Evolutionary conservation across 176 grass and related monocot species (phyloP), one percentile per base, ranked within the genome.

Genomic region (Dendrocalamus sinicus): DNA sequence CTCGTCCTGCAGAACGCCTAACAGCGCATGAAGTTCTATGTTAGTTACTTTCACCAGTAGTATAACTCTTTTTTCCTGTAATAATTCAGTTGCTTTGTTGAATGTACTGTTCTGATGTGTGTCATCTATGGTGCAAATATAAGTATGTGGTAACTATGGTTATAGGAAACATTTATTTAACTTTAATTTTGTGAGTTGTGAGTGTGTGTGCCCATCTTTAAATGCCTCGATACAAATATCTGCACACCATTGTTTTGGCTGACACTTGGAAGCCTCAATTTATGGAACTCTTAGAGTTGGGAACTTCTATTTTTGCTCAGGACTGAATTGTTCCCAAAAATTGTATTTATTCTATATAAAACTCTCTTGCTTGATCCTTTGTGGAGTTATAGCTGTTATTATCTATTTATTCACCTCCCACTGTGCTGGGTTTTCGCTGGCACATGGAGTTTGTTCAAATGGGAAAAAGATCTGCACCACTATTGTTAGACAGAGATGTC

Each of bases 1-100:
- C 84, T 84, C 50, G 2, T 61, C 89, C 89, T 12, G 20, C 51
- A 5, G 80, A 91, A 69, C 89, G 89, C 16, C 59, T 91, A 74
- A 91, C 89, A 68, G 89, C 89, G n/a, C 89, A 91, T 67, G 59
- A 79, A 91, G 89, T 91, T 84, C 62, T 87, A 84, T 87, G 89
- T 91, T 87, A 91, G 89, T 90, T 90, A 70, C 55, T 79, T 60
- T 81, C 60, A 88, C 19, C 68, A 70, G 65, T 46, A 80, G 52
- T 48, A 44, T 13, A 67, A 32, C 15, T 71, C 66, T 7, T 70
- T 61, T 75, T 70, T 75, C 35, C 19, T 73, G 4, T 8, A 51
- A 7, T 86, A 73, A 15, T 83, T 58, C 70, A 30, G 5, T 77
- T 72, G 23, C 23, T 67, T 86, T 76, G 19, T 16, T 13, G 19